Percentiles rank a stretch among this genome's conserved stretches.
Evolutionary conservation across 2,329 filamentous ascomycete species (phyloP).

Genomic region (Ambrosiella beaveri): DNA sequence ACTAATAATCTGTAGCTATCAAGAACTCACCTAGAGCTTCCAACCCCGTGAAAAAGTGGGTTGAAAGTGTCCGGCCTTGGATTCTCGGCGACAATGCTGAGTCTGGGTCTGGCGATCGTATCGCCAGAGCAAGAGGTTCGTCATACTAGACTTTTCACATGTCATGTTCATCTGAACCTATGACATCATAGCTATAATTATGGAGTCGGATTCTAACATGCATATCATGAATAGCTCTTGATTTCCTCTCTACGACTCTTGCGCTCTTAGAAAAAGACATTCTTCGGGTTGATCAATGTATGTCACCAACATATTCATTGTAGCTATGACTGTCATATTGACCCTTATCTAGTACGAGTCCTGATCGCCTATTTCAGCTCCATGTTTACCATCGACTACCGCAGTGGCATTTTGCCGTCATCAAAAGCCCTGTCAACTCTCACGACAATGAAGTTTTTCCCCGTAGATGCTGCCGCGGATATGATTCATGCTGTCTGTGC

Average conservation of each 20-base stretch:
- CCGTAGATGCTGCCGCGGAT: constrained; percentile 28
- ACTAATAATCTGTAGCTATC: constrained; percentile 17
- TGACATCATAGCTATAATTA: constrained; percentile 7
- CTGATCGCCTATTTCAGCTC: constrained; percentile 38
- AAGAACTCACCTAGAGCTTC: constrained; percentile 26
- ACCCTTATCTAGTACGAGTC: constrained; percentile 23
- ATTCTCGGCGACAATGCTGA: constrained; percentile 27
- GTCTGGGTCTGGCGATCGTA: constrained; percentile 31
- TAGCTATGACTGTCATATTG: background rate
- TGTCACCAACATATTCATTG: background rate
- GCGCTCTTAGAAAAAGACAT: constrained; percentile 28
- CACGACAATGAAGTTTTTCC: constrained; percentile 32
- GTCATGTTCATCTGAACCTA: background rate
- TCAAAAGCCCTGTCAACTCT: constrained; percentile 34
- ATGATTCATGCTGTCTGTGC: constrained; percentile 33
- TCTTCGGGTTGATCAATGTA: constrained; percentile 34
- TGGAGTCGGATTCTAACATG: background rate
- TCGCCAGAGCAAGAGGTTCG: constrained; percentile 35
- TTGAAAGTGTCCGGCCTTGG: constrained; percentile 37
- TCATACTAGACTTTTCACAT: background rate
- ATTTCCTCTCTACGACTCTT: constrained; percentile 39
- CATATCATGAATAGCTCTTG: constrained; percentile 25
- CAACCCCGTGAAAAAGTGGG: constrained; percentile 35
- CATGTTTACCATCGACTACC: constrained; percentile 42
- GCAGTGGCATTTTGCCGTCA: constrained; percentile 38